Evolutionary conservation across 495 filamentous ascomycete species (phyloP), one percentile per base, ranked within the genome.

Genomic region (Lasiosphaeria hispida): DNA sequence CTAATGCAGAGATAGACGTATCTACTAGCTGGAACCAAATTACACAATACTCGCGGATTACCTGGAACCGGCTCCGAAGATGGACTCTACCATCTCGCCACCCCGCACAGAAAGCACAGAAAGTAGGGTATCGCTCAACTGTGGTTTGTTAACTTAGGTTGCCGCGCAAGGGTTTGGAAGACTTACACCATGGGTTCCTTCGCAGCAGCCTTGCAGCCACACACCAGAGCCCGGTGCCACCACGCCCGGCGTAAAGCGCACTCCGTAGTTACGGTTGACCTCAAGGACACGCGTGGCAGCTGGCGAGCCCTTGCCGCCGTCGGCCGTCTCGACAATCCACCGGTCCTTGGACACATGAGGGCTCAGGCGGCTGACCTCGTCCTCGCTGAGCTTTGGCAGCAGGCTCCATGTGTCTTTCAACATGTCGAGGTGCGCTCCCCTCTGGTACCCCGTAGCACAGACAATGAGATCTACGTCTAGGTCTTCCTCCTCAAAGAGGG

Each of bases 131-230:
- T 92, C 89, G 63, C 87, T 89, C 63, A 92, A 71, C 73, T 85
- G 54, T 43, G 55, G n/a, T 7, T 15, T 42, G 14, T 40, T 62
- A 57, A 10, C 45, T 8, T 38, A 51, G 34, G 33, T 43, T n/a
- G n/a, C 36, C 34, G 10, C n/a, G 34, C 18, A 40, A 3, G 43
- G 6, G 10, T n/a, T 8, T 15, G 14, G 30, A 11, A 51, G 19
- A 82, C 86, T 82, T 78, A 91, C 87, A 37, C 94, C 94, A 69
- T 97, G 94, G 30, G 90, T 96, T 57, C 79, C 83, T 74, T 98
- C 91, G 65, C 91, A 94, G 70, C 92, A 97, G 1, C 94, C 94
- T 72, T 97, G 94, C 59, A 98, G 77, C 91, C 91, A 98, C 35
- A 97, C 80, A 10, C 92, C 92, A n/a, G 76, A 78, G 1, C 73